Percentiles rank a stretch among this genome's conserved stretches.
phyloP scores from a whole-genome alignment of 2,329 filamentous ascomycete genomes.

The Phaeosphaeriaceae sp. region DNA sequence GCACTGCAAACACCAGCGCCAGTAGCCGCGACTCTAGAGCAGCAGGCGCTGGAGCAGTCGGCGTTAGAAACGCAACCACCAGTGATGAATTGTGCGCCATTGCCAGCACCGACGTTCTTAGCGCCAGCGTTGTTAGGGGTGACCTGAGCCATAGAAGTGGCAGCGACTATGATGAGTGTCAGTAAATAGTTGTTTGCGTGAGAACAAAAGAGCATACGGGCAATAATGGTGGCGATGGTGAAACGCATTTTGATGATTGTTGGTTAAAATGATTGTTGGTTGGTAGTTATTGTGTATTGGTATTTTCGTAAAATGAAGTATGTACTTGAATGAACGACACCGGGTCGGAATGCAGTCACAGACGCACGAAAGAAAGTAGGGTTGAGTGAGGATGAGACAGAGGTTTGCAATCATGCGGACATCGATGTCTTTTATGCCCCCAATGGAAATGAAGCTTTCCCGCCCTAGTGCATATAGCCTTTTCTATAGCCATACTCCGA shows the following conservation, averaged over 20 bases:
- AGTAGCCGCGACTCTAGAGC: slow-evolving; percentile 25
- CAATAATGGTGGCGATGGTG: slow-evolving; percentile 20
- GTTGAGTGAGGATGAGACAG: slow-evolving; percentile 6
- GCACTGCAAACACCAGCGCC: slow-evolving; percentile 37
- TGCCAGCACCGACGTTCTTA: slow-evolving; percentile 33
- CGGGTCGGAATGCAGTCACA: slow-evolving; percentile 40
- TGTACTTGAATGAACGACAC: slow-evolving; percentile 34
- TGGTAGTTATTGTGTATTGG: slow-evolving; percentile 10
- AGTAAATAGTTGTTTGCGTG: background rate
- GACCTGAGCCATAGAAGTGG: slow-evolving; percentile 23
- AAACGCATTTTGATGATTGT: slow-evolving; percentile 23
- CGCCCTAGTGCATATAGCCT: background rate
- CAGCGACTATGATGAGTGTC: slow-evolving; percentile 15
- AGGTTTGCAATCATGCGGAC: slow-evolving; percentile 1
- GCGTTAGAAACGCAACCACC: slow-evolving; percentile 38
- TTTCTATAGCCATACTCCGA: slow-evolving; percentile 15
- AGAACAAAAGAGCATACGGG: slow-evolving; percentile 8
- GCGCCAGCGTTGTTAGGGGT: slow-evolving; percentile 37
- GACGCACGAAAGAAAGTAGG: slow-evolving; percentile 31
- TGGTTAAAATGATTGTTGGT: slow-evolving; percentile 1
- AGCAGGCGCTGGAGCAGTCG: slow-evolving; percentile 38
- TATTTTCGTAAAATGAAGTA: background rate
- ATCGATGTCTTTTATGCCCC: slow-evolving; percentile 11
- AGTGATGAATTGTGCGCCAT: slow-evolving; percentile 40
- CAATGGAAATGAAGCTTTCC: background rate